Conservation (phyloP, 768 basidiomycete species). For the Suillus alpinus region DNA sequence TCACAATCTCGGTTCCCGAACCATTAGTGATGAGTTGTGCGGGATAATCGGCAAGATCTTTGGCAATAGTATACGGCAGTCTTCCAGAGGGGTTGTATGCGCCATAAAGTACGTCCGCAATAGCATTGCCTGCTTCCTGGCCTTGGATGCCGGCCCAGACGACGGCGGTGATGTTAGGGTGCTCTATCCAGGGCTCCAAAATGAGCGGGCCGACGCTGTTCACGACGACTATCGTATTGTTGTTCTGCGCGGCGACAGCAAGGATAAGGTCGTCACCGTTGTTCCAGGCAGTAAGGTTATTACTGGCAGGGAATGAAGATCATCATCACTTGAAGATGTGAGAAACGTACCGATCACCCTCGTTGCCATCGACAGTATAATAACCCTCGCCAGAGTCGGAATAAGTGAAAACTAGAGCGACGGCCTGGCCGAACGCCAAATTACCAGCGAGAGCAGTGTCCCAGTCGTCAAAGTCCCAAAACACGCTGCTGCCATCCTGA, state of each 20-base stretch:
- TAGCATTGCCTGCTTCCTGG: conserved; percentile 64
- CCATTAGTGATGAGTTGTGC: conserved; percentile 45
- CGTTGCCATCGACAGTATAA: conserved; percentile 76
- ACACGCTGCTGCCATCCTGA: conserved; percentile 55
- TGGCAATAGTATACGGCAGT: conserved; percentile 75
- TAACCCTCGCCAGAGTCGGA: conserved; percentile 79
- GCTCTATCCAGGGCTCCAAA: conserved; percentile 65
- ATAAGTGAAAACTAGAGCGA: conserved; percentile 72
- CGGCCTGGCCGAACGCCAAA: conserved; percentile 46
- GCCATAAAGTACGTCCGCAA: conserved; percentile 71
- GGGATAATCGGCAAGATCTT: conserved; percentile 55
- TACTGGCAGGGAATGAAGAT: conserved; percentile 26
- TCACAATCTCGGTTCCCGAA: conserved; percentile 34
- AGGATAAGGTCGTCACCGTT: conserved; percentile 68
- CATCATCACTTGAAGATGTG: background rate
- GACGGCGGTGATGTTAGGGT: conserved; percentile 74
- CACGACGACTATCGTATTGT: conserved; percentile 4
- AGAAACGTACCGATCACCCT: conserved; percentile 57
- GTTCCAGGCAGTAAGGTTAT: conserved; percentile 73
- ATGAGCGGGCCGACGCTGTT: conserved; percentile 59
- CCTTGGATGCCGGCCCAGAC: conserved; percentile 68
- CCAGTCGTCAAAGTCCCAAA: conserved; percentile 65
- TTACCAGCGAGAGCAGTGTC: conserved; percentile 49
- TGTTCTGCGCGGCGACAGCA: conserved; percentile 59
- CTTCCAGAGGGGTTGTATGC: conserved; percentile 64